phyloP scores from a whole-genome alignment of 345 rosid species.

The Chamaenerion angustifolium region DNA sequence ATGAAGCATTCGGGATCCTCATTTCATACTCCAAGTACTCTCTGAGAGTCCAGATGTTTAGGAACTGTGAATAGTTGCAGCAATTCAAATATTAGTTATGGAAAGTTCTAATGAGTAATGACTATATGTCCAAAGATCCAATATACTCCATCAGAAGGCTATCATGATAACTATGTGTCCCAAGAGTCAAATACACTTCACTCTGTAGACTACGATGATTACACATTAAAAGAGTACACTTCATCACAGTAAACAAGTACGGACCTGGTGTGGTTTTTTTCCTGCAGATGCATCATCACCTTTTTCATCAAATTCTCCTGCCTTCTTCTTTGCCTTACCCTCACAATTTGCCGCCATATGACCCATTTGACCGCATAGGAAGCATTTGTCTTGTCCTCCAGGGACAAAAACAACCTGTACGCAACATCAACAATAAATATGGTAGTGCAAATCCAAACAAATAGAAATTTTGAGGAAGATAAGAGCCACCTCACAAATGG shows the following conservation, averaged over 20 bases:
- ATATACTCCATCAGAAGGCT: neutral
- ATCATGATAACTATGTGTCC: neutral
- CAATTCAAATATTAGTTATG: neutral
- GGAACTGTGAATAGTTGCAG: conserved; percentile 39
- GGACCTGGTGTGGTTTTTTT: conserved; percentile 94
- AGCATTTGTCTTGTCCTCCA: conserved; percentile 76
- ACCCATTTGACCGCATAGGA: conserved; percentile 91
- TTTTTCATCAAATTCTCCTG: conserved; percentile 94
- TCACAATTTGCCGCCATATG: conserved; percentile 80
- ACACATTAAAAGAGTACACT: too few relatives aligned
- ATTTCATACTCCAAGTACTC: conserved; percentile 84
- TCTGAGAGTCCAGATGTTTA: conserved; percentile 85
- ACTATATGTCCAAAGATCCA: too few relatives aligned
- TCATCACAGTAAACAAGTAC: neutral
- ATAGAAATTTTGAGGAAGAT: too few relatives aligned
- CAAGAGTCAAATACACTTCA: too few relatives aligned
- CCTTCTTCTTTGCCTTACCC: conserved; percentile 75
- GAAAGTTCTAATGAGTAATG: too few relatives aligned
- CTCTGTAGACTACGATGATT: too few relatives aligned
- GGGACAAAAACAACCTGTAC: conserved; percentile 60
- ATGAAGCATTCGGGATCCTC: conserved; percentile 41
- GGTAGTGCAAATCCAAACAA: too few relatives aligned
- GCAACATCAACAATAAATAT: neutral
- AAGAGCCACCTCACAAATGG: too few relatives aligned
- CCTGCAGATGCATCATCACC: conserved; percentile 35